A percentile compares a stretch with the other conserved stretches of the same genome.
Conservation (phyloP, 495 filamentous ascomycete genomes). For the Penicillium paradoxum region DNA sequence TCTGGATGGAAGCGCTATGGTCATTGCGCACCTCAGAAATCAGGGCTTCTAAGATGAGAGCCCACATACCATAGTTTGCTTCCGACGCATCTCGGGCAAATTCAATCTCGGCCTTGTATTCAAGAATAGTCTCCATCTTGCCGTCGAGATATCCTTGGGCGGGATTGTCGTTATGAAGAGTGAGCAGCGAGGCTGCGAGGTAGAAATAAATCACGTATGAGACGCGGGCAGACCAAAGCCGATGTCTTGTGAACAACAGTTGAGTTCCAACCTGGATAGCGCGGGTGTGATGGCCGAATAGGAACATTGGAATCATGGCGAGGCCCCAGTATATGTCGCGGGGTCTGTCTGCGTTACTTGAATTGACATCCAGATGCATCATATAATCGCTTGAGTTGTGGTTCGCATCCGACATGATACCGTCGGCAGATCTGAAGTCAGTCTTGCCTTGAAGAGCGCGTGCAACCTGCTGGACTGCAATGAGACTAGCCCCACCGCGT, state of each 20-base stretch:
- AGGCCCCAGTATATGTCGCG: constrained; percentile 68
- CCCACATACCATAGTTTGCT: constrained; percentile 78
- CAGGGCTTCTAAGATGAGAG: constrained; percentile 67
- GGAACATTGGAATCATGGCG: constrained; percentile 65
- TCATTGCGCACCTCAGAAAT: constrained; percentile 60
- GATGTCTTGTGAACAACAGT: constrained; percentile 52
- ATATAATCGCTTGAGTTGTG: constrained; percentile 65
- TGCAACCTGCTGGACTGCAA: constrained; percentile 63
- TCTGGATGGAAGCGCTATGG: constrained; percentile 55
- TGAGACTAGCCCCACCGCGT: constrained; percentile 71
- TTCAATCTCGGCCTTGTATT: constrained; percentile 61
- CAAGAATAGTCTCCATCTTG: constrained; percentile 49
- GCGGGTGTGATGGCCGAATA: constrained; percentile 69
- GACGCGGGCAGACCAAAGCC: constrained; percentile 70
- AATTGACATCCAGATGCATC: constrained; percentile 41
- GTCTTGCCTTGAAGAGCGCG: constrained; percentile 85
- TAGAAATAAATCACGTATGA: constrained; percentile 63
- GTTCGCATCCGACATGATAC: constrained; percentile 65
- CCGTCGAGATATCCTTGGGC: constrained; percentile 46
- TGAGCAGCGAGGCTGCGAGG: constrained; percentile 60
- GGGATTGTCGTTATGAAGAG: constrained; percentile 54
- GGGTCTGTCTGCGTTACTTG: constrained; percentile 55
- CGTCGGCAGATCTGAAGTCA: constrained; percentile 44
- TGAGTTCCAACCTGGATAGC: constrained; percentile 62
- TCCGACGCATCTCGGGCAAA: constrained; percentile 63